A percentile compares a stretch with the other conserved stretches of the same genome.
These are phyloP conservation scores for Dacryopinax spathularia DNA, from an alignment of 768 basidiomycete species.

Conservation along the genomic window DNA sequence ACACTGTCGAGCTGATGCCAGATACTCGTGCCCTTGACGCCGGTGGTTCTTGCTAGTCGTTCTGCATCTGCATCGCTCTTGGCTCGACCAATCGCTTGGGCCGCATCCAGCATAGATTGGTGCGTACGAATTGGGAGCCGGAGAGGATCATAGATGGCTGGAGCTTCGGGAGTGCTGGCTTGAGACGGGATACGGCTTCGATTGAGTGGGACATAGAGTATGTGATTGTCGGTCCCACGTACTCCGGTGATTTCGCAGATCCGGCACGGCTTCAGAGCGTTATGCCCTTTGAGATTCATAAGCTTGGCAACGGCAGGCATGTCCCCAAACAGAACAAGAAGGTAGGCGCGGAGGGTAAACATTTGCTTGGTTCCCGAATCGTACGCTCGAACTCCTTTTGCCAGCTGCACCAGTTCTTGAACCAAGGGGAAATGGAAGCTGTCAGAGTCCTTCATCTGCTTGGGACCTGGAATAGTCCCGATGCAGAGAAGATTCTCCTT, in stretches of 20 bases:
- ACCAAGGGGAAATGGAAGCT: slow-evolving; percentile 29
- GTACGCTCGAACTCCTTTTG: slow-evolving; percentile 26
- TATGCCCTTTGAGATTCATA: slow-evolving; percentile 32
- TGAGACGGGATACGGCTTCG: no score
- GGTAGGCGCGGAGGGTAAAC: slow-evolving; percentile 23
- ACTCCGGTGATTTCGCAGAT: slow-evolving; percentile 27
- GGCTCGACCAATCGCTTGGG: slow-evolving; percentile 18
- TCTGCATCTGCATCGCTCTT: slow-evolving; percentile 14
- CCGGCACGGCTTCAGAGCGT: slow-evolving; percentile 26
- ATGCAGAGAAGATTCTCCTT: no score
- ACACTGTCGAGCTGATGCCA: slow-evolving; percentile 21
- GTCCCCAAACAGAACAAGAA: slow-evolving; percentile 22
- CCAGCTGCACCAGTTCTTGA: slow-evolving; percentile 26
- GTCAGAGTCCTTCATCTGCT: slow-evolving; percentile 29
- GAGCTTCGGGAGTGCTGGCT: slow-evolving; percentile 8
- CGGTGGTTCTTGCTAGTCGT: slow-evolving; percentile 19
- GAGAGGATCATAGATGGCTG: slow-evolving; percentile 19
- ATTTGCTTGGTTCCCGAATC: slow-evolving; percentile 15
- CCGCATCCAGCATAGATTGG: slow-evolving; percentile 21
- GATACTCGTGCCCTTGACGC: slow-evolving; percentile 25
- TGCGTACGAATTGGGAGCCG: no score
- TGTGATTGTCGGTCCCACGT: slow-evolving; percentile 13
- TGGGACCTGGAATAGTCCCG: no score
- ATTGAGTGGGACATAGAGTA: no score
- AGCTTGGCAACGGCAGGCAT: slow-evolving; percentile 23